A percentile compares a stretch with the other conserved stretches of the same genome.
These are phyloP conservation scores for Sesbania bispinosa DNA, from an alignment of 306 rosid genomes.

Conservation along the genomic window DNA sequence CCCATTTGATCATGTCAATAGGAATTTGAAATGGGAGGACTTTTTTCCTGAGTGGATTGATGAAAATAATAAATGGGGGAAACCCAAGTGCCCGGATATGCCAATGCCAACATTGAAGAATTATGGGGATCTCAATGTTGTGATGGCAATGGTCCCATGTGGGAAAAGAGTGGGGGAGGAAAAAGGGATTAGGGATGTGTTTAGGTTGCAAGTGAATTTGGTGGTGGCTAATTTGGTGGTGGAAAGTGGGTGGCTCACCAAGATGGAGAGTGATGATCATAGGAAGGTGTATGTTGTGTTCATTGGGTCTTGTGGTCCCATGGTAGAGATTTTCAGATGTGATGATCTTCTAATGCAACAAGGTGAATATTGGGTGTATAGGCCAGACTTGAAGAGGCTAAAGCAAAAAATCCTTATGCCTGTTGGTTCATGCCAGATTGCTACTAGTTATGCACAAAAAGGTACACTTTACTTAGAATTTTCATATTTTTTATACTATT, in stretches of 20 bases:
- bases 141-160: slow-evolving; percentile 62
- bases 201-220: slow-evolving; percentile 71
- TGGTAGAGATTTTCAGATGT: slow-evolving; percentile 83
- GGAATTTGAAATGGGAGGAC: slow-evolving; percentile 44
- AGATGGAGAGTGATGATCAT: slow-evolving; percentile 4
- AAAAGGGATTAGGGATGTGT: slow-evolving; percentile 50
- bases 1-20: slow-evolving; percentile 28
- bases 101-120: slow-evolving; percentile 44
- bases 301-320: slow-evolving; percentile 71
- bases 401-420: slow-evolving; percentile 71
- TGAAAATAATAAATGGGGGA: slow-evolving; percentile 36
- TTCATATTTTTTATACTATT: neutral
- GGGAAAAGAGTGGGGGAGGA: slow-evolving; percentile 1
- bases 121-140: slow-evolving; percentile 50
- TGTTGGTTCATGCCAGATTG: slow-evolving; percentile 70
- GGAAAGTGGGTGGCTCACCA: slow-evolving; percentile 40
- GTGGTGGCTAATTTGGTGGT: slow-evolving; percentile 72
- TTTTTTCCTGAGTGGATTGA: slow-evolving; percentile 72
- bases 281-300: slow-evolving; percentile 60
- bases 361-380: slow-evolving; percentile 52
- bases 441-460: slow-evolving; percentile 52
- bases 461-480: slow-evolving; percentile 36
- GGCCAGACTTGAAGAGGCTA: slow-evolving; percentile 56
- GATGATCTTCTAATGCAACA: slow-evolving; percentile 57
- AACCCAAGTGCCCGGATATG: slow-evolving; percentile 55